Percentiles rank a stretch among this genome's conserved stretches.
Conservation (phyloP, 352 stramenopile species). For the Achlya hypogyna region DNA sequence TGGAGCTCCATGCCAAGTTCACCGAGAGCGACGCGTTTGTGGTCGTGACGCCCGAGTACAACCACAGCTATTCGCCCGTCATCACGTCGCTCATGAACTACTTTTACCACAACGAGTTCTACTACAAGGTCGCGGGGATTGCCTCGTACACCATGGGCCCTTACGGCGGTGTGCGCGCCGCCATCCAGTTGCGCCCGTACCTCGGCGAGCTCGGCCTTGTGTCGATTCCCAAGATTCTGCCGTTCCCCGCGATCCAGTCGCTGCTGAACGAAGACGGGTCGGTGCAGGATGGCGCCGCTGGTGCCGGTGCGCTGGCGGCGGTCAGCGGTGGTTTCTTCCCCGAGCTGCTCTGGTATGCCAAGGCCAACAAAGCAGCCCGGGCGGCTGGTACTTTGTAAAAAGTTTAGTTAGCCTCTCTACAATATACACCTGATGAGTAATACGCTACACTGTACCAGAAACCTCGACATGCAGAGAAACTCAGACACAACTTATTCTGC, state of each 20-base stretch:
- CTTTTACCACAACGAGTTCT: slow-evolving; percentile 50
- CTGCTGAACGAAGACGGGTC: slow-evolving; percentile 39
- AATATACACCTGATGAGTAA: no score
- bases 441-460: no score
- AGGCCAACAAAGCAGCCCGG: not conserved
- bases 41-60: slow-evolving; percentile 58
- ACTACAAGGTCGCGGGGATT: slow-evolving; percentile 48
- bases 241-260: slow-evolving; percentile 41
- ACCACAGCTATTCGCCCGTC: slow-evolving; percentile 47
- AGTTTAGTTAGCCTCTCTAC: no score
- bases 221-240: slow-evolving; percentile 25
- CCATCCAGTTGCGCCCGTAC: slow-evolving; percentile 34
- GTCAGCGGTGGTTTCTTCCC: not conserved
- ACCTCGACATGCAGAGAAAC: no score
- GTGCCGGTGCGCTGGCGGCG: not conserved
- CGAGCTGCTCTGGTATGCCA: not conserved
- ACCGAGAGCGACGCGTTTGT: slow-evolving; percentile 46
- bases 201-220: slow-evolving; percentile 42
- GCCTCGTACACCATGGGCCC: slow-evolving; percentile 50
- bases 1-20: slow-evolving; percentile 22
- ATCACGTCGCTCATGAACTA: slow-evolving; percentile 47
- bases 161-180: slow-evolving; percentile 47
- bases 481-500: no score
- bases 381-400: not conserved
- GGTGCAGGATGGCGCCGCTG: not conserved